Conservation (phyloP, 768 basidiomycete species). For the Piloderma croceum region DNA sequence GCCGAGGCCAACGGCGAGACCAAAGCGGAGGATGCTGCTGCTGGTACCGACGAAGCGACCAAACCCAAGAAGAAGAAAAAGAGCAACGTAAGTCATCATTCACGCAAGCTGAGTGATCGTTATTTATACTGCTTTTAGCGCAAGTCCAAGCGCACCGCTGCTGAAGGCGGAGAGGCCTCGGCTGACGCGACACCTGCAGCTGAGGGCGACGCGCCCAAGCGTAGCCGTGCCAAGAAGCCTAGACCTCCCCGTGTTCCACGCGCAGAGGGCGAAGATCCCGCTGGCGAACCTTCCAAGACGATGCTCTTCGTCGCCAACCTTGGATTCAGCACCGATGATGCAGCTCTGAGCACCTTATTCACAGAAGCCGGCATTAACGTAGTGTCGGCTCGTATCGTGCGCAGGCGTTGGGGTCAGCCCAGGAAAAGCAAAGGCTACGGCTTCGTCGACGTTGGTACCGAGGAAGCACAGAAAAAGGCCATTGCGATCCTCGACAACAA, state of each 20-base stretch:
- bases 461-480: constrained; percentile 89
- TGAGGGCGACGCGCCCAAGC: constrained; percentile 35
- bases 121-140: constrained; percentile 37
- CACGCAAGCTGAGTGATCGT: constrained; percentile 3
- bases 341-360: constrained; percentile 73
- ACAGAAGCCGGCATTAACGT: constrained; percentile 80
- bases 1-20: constrained; percentile 82
- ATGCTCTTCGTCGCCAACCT: constrained; percentile 97
- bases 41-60: constrained; percentile 49
- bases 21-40: constrained; percentile 48
- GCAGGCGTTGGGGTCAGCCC: constrained; percentile 75
- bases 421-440: constrained; percentile 95
- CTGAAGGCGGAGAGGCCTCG: constrained; percentile 32
- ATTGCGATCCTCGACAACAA: constrained; percentile 83
- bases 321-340: constrained; percentile 89
- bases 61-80: constrained; percentile 81
- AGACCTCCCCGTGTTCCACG: constrained; percentile 56
- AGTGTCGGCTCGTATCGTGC: constrained; percentile 84
- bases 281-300: constrained; percentile 82
- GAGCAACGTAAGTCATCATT: constrained; percentile 35
- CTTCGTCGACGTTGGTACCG: constrained; percentile 90
- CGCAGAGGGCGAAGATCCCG: constrained; percentile 75
- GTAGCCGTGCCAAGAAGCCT: constrained; percentile 52
- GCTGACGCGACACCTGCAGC: constrained; percentile 31
- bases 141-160: constrained; percentile 43